These are phyloP conservation scores for Curvularia sp. DNA, from an alignment of 2,329 filamentous ascomycete species.

Conservation along the genomic window DNA sequence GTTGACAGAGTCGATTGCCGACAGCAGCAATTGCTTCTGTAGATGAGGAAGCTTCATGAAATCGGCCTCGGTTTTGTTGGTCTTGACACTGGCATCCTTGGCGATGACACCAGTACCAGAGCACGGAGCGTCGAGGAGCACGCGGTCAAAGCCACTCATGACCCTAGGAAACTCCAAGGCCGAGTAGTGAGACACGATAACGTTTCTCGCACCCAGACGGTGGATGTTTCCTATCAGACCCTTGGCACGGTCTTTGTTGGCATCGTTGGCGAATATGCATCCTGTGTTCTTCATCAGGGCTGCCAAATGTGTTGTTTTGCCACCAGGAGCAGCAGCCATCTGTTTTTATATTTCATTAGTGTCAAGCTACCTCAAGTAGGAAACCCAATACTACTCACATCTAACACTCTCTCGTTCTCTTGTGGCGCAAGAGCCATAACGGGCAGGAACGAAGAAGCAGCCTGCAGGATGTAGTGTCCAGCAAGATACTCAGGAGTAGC, in stretches of 20 bases:
- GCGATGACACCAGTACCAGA: conserved; percentile 97
- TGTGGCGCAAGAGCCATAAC: conserved; percentile 97
- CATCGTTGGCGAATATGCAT: conserved; percentile 94
- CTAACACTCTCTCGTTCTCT: conserved; percentile 87
- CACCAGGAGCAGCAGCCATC: conserved; percentile 77
- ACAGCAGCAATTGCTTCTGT: conserved; percentile 91
- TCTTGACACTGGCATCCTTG: conserved; percentile 92
- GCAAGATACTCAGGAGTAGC: conserved; percentile 97
- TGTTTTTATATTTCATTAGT: background rate
- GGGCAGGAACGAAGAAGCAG: conserved; percentile 93
- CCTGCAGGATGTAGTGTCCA: conserved; percentile 97
- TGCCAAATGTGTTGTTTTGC: conserved; percentile 96
- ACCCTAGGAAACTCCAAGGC: conserved; percentile 92
- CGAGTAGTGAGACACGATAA: conserved; percentile 94
- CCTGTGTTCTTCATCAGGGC: conserved; percentile 98
- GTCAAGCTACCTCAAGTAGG: background rate
- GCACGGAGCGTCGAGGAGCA: conserved; percentile 93
- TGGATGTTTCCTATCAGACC: conserved; percentile 97
- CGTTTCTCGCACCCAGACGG: conserved; percentile 90
- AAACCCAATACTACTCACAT: conserved; percentile 86
- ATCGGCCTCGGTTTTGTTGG: conserved; percentile 92
- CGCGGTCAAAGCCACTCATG: conserved; percentile 94
- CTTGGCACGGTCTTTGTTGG: conserved; percentile 90
- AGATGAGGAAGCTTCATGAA: conserved; percentile 92
- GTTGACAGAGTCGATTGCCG: conserved; percentile 94